A percentile compares a stretch with the other conserved stretches of the same genome.
These are phyloP conservation scores for Cocos nucifera DNA, from an alignment of 176 grass and related monocot genomes.

Conservation along the genomic window DNA sequence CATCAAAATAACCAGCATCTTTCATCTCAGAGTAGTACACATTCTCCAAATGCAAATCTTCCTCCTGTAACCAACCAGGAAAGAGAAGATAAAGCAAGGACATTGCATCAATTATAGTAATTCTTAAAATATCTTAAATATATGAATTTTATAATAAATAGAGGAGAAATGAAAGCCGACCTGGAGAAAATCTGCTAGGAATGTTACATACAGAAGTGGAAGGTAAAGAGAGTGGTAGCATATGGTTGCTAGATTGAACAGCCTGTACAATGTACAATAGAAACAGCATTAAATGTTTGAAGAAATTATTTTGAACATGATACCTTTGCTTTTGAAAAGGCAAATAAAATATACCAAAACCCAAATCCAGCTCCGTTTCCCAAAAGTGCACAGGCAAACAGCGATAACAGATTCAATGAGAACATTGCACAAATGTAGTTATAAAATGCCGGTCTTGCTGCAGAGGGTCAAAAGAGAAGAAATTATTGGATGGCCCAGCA, in stretches of 20 bases:
- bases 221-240: slow-evolving; percentile 98
- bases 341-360: slow-evolving; percentile 55
- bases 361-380: slow-evolving; percentile 81
- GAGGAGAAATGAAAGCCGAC: slow-evolving; percentile 20
- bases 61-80: slow-evolving; percentile 50
- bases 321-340: neutral
- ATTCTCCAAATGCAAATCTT: slow-evolving; percentile 88
- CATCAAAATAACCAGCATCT: slow-evolving; percentile 97
- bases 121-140: too few species aligned
- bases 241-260: slow-evolving; percentile 68
- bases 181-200: slow-evolving; percentile 97
- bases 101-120: too few species aligned
- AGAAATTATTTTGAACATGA: too few species aligned
- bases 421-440: slow-evolving; percentile 78
- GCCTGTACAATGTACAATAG: slow-evolving; percentile 47
- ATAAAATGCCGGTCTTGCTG: slow-evolving; percentile 97
- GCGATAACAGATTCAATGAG: slow-evolving; percentile 58
- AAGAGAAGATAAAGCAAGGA: slow-evolving; percentile 1
- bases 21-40: slow-evolving; percentile 99
- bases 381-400: slow-evolving; percentile 67
- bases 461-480: slow-evolving; percentile 4
- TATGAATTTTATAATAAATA: too few species aligned
- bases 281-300: neutral
- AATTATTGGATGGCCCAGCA: too few species aligned
- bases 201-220: slow-evolving; percentile 80